Evolutionary conservation across 2,329 filamentous ascomycete species (phyloP).

Genomic region (Chrysosporium queenslandicum): DNA sequence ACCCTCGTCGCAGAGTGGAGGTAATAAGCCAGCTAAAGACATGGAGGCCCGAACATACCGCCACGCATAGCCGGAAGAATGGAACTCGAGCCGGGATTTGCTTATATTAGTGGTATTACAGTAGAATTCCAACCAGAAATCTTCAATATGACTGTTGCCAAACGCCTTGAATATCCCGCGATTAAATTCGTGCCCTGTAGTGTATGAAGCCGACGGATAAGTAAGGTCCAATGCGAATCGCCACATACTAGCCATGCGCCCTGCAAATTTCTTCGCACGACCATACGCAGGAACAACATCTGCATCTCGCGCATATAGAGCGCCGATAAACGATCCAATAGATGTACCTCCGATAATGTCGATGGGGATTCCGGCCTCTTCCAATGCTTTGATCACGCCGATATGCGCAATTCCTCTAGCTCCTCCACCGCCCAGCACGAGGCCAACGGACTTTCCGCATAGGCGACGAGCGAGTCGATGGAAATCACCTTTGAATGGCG

Average conservation of each 20-base stretch:
- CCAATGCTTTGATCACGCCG: constrained; percentile 85
- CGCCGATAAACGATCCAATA: constrained; percentile 91
- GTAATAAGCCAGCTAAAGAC: constrained; percentile 85
- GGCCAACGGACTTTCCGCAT: constrained; percentile 85
- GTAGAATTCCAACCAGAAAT: constrained; percentile 98
- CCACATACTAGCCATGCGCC: constrained; percentile 99
- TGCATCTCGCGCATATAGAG: constrained; percentile 87
- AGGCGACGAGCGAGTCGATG: constrained; percentile 81
- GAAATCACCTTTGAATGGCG: constrained; percentile 92
- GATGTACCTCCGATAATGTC: constrained; percentile 93
- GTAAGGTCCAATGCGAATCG: constrained; percentile 93
- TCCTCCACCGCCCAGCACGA: constrained; percentile 88
- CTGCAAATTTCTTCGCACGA: constrained; percentile 90
- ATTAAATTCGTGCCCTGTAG: constrained; percentile 97
- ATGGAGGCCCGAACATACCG: constrained; percentile 93
- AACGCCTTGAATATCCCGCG: constrained; percentile 98
- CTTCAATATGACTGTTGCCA: constrained; percentile 91
- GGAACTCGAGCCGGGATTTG: constrained; percentile 81
- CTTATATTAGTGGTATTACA: constrained; percentile 99
- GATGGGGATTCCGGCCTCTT: constrained; percentile 92
- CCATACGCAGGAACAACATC: constrained; percentile 97
- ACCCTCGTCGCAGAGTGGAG: constrained; percentile 91
- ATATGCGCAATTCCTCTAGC: constrained; percentile 87
- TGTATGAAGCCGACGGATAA: constrained; percentile 93
- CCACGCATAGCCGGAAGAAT: constrained; percentile 96